phyloP scores from a whole-genome alignment of 176 grass and related monocot genomes.

The Triticum dicoccoides region DNA sequence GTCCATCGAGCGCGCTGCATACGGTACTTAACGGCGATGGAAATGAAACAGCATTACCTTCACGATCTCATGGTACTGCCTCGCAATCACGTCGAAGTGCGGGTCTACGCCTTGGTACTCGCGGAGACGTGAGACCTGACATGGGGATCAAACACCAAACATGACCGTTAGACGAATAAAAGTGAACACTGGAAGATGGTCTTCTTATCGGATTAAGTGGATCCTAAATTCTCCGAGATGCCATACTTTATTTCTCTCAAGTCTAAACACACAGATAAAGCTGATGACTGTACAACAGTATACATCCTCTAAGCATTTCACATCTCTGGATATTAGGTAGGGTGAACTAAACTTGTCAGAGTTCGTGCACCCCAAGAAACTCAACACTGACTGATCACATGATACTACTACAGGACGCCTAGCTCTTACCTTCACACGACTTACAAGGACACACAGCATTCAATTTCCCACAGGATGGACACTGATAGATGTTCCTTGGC shows the following conservation, averaged over 20 bases:
- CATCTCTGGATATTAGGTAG: not conserved
- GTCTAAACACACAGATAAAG: not conserved
- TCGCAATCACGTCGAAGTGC: constrained; percentile 92
- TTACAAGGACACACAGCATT: not conserved
- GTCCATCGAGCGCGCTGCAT: not conserved
- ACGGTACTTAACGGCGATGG: not conserved
- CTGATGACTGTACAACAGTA: not conserved
- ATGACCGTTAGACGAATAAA: not conserved
- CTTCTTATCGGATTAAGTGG: not conserved
- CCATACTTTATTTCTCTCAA: too few species aligned
- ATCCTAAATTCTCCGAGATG: not conserved
- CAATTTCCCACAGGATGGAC: not conserved
- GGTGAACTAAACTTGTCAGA: not conserved
- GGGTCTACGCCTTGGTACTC: constrained; percentile 99
- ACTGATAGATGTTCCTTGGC: not conserved
- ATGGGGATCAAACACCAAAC: constrained; percentile 9
- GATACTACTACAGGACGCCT: not conserved
- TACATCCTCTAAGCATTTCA: not conserved
- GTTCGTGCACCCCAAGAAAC: not conserved
- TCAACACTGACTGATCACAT: not conserved
- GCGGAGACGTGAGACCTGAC: constrained; percentile 82
- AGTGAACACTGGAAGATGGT: not conserved
- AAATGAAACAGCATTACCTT: constrained; percentile 44
- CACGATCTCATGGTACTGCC: constrained; percentile 94
- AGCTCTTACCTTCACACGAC: not conserved